These are phyloP conservation scores for Verticillium isaacii DNA, from an alignment of 2,329 filamentous ascomycete species.

Conservation along the genomic window DNA sequence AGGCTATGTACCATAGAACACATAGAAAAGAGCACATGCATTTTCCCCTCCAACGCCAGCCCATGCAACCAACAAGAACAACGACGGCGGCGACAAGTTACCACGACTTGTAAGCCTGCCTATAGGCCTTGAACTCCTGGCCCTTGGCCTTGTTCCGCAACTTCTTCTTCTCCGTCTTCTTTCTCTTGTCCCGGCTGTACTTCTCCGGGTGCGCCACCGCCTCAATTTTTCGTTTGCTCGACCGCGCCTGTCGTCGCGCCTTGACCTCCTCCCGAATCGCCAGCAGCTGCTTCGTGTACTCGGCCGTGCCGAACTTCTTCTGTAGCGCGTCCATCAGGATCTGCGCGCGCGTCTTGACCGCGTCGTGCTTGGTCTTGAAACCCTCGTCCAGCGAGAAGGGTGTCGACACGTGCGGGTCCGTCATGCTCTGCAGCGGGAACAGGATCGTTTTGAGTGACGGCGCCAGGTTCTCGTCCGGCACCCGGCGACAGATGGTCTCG, in stretches of 20 bases:
- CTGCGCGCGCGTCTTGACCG: constrained; percentile 65
- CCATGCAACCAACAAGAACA: constrained; percentile 5
- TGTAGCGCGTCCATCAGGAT: constrained; percentile 80
- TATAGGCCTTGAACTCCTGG: constrained; percentile 63
- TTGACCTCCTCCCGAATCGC: constrained; percentile 70
- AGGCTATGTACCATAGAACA: background rate
- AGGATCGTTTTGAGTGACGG: constrained; percentile 59
- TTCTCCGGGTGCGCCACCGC: constrained; percentile 78
- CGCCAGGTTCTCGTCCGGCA: constrained; percentile 51
- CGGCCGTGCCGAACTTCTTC: constrained; percentile 74
- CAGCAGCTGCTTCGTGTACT: constrained; percentile 71
- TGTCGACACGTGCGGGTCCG: constrained; percentile 68
- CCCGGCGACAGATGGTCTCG: constrained; percentile 60
- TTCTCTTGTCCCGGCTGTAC: constrained; percentile 72
- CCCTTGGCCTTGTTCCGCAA: constrained; percentile 76
- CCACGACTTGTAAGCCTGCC: constrained; percentile 62
- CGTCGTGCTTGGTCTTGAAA: constrained; percentile 66
- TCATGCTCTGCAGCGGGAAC: constrained; percentile 71
- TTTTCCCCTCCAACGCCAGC: constrained; percentile 8
- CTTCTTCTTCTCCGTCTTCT: constrained; percentile 80
- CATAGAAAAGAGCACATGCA: background rate
- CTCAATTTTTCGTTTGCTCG: constrained; percentile 84
- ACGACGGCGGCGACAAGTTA: constrained; percentile 12
- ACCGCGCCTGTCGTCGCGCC: constrained; percentile 66
- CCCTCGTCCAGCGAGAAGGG: constrained; percentile 67